Evolutionary conservation across 2,329 filamentous ascomycete genomes (phyloP), one percentile per base, ranked within the genome.

Genomic region (Colletotrichum tanaceti): DNA sequence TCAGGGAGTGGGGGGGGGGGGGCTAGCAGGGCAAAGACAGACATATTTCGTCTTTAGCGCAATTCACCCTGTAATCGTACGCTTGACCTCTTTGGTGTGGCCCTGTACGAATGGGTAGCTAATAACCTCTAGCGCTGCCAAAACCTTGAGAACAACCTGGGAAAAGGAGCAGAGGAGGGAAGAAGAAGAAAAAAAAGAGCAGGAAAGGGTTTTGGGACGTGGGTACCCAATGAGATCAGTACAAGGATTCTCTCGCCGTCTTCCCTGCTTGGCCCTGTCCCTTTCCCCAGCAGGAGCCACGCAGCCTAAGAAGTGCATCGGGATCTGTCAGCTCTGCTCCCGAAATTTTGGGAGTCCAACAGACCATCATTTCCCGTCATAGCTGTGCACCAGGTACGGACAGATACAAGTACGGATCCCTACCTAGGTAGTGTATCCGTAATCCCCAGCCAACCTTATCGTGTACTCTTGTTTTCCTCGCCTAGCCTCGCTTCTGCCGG

Each of bases 221-320:
- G 32, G 44, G 32, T 38, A 35, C n/a, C n/a, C n/a, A n/a, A 38
- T 50, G 54, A 43, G 54, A 55, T 57, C 49, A 50, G n/a, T 60
- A 22, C 65, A 68, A 57, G 65, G 65, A 60, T 68, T 43, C 35
- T 59, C 41, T 35, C 41, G n/a, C 39, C 11, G 32, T 32, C 53
- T 64, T 55, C 57, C 65, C 50, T 64, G 43, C 57, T 58, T 32
- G 13, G 18, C 13, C 28, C 22, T 58, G 55, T 58, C 35, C 20
- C 53, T 18, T 32, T 46, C 20, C 55, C n/a, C 28, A 32, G 28
- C 28, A n/a, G n/a, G n/a, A n/a, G n/a, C n/a, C n/a, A n/a, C n/a
- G n/a, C n/a, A 32, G 28, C 28, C 28, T 9, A 24, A 24, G n/a
- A 47, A 46, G 43, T n/a, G 13, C 7, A 46, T 44, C 24, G 13